These are phyloP conservation scores for Globisporangium spiculum DNA, from an alignment of 352 stramenopile genomes.

Conservation along the genomic window DNA sequence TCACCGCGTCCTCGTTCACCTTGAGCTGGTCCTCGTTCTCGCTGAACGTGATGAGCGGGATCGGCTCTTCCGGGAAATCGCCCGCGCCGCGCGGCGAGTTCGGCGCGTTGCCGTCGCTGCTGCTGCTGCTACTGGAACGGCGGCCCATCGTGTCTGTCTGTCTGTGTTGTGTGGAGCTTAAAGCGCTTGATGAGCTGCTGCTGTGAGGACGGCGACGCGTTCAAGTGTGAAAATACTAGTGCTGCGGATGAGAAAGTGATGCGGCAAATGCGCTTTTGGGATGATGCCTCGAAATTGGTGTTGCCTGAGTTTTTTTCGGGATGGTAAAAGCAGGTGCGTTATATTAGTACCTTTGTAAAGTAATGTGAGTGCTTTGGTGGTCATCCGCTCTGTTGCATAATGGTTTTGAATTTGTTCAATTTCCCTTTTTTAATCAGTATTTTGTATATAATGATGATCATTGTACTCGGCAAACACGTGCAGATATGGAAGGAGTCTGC, in stretches of 20 bases:
- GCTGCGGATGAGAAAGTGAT: neutral
- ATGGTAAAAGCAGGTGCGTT: neutral
- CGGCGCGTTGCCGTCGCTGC: slow-evolving; percentile 8
- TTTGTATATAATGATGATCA: neutral
- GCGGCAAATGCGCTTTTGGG: neutral
- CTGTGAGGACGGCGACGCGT: neutral
- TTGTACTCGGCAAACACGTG: neutral
- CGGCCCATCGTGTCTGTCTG: neutral
- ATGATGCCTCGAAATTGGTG: neutral
- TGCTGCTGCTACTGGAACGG: slow-evolving; percentile 7
- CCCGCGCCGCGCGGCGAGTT: slow-evolving; percentile 8
- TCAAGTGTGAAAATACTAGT: neutral
- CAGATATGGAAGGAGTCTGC: neutral
- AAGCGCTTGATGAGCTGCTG: neutral
- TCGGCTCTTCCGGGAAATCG: slow-evolving; percentile 66
- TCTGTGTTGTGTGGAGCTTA: neutral
- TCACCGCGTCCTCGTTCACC: slow-evolving; percentile 75
- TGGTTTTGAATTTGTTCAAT: neutral
- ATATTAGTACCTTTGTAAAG: neutral
- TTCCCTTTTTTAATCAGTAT: neutral
- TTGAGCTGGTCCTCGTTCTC: slow-evolving; percentile 78
- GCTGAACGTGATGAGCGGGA: slow-evolving; percentile 85
- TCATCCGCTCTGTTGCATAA: neutral
- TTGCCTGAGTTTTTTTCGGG: neutral
- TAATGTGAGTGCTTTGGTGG: neutral